phyloP scores from a whole-genome alignment of 129 eudicot genomes.

The Flaveria trinervia region DNA sequence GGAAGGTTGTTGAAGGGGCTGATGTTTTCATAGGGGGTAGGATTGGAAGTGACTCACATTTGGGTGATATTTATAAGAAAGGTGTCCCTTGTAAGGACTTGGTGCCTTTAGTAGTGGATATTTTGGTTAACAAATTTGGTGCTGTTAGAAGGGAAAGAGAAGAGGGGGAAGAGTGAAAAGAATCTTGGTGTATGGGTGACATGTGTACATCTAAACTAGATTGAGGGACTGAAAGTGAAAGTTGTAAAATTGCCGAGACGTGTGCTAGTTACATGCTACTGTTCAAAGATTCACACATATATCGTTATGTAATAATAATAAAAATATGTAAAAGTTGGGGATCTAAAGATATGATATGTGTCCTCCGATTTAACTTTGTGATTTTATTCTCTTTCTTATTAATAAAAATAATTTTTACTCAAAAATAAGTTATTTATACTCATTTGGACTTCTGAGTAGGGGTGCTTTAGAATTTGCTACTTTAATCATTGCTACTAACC shows the following conservation, averaged over 20 bases:
- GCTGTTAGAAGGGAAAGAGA: constrained; percentile 72
- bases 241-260: constrained; percentile 20
- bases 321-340: constrained; percentile 27
- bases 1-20: constrained; percentile 79
- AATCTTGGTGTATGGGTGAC: constrained; percentile 17
- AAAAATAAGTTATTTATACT: not conserved
- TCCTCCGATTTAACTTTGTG: constrained; percentile 11
- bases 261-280: constrained; percentile 8
- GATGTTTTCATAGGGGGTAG: constrained; percentile 91
- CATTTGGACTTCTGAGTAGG: no score
- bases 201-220: constrained; percentile 31
- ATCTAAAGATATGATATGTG: not conserved
- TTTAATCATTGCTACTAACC: no score
- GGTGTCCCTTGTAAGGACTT: constrained; percentile 83
- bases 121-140: constrained; percentile 73
- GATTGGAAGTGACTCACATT: constrained; percentile 90
- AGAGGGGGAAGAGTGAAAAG: constrained; percentile 63
- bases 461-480: no score
- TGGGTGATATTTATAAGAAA: constrained; percentile 83
- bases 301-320: constrained; percentile 3
- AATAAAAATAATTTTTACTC: constrained; percentile 10
- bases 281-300: constrained; percentile 28
- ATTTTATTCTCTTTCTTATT: constrained; percentile 6
- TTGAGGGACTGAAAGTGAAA: constrained; percentile 21
- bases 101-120: constrained; percentile 81